Conservation (phyloP, 768 basidiomycete species). For the Mycena amicta region DNA sequence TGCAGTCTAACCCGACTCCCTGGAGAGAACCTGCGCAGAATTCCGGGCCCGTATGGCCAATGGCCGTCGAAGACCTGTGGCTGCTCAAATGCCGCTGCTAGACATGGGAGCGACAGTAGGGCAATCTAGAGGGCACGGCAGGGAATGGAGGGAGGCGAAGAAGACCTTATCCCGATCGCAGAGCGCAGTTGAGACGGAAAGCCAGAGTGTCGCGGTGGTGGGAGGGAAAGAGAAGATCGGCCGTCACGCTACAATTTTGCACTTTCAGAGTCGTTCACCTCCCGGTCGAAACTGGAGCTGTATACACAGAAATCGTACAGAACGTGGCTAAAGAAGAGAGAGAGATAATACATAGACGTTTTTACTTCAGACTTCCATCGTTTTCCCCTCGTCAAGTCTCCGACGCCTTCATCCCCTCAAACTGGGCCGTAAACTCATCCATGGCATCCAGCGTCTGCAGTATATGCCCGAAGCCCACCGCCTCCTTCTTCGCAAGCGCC, state of each 20-base stretch:
- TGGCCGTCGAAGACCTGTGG: neutral
- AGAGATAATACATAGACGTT: neutral
- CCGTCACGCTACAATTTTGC: too few species aligned
- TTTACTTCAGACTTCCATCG: neutral
- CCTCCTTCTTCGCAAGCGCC: conserved; percentile 50
- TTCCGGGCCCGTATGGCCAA: neutral
- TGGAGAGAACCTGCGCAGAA: too few species aligned
- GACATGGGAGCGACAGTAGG: neutral
- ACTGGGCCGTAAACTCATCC: conserved; percentile 58
- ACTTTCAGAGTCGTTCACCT: too few species aligned
- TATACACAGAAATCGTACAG: too few species aligned
- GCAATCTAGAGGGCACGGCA: neutral
- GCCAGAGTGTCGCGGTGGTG: too few species aligned
- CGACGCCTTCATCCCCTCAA: conserved; percentile 28
- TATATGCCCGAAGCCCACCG: conserved; percentile 52
- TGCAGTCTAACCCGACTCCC: too few species aligned
- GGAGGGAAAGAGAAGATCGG: too few species aligned
- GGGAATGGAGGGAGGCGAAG: too few species aligned
- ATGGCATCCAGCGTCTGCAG: conserved; percentile 61
- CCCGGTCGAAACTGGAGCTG: too few species aligned
- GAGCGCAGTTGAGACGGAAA: too few species aligned
- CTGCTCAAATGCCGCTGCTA: neutral
- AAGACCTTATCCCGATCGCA: too few species aligned
- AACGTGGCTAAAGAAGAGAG: too few species aligned
- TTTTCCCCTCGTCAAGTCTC: neutral